phyloP scores from a whole-genome alignment of 163 green algal genomes.

The Scenedesmus sp. region DNA sequence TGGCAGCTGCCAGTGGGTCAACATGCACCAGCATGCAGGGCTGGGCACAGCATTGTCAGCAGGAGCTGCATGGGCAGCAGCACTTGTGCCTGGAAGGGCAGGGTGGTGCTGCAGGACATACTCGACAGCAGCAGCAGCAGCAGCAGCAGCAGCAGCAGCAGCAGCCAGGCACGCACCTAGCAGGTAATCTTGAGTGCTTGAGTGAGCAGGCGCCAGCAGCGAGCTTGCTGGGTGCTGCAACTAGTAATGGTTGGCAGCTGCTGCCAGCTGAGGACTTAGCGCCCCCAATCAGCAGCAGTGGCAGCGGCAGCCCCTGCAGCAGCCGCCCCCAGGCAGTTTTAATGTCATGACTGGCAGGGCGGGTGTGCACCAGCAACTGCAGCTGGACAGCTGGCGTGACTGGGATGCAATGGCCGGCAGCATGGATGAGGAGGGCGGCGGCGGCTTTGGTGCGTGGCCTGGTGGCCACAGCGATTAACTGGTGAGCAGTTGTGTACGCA shows the following conservation, averaged over 20 bases:
- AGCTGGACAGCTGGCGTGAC: conserved; percentile 17
- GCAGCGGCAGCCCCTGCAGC: neutral
- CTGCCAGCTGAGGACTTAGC: neutral
- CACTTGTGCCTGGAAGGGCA: neutral
- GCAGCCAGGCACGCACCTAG: too few relatives aligned
- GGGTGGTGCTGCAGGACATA: neutral
- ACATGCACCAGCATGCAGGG: neutral
- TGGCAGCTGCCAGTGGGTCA: neutral
- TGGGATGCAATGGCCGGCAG: conserved; percentile 22
- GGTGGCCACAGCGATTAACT: neutral
- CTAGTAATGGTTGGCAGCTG: neutral
- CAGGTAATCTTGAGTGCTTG: neutral
- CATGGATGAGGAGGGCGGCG: neutral
- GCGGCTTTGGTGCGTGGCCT: conserved; percentile 33
- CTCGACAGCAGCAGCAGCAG: too few relatives aligned
- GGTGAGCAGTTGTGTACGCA: neutral
- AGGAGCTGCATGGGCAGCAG: neutral
- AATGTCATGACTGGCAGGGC: conserved; percentile 18
- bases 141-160: conserved; percentile 42
- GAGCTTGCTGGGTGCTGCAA: neutral
- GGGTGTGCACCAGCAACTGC: conserved; percentile 21
- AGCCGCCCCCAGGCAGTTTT: neutral
- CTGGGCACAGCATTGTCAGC: neutral
- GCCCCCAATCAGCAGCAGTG: neutral
- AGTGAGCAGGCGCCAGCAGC: neutral